A percentile compares a stretch with the other conserved stretches of the same genome.
These are phyloP conservation scores for Guyanaporus albipodus DNA, from an alignment of 768 basidiomycete genomes.

Conservation along the genomic window DNA sequence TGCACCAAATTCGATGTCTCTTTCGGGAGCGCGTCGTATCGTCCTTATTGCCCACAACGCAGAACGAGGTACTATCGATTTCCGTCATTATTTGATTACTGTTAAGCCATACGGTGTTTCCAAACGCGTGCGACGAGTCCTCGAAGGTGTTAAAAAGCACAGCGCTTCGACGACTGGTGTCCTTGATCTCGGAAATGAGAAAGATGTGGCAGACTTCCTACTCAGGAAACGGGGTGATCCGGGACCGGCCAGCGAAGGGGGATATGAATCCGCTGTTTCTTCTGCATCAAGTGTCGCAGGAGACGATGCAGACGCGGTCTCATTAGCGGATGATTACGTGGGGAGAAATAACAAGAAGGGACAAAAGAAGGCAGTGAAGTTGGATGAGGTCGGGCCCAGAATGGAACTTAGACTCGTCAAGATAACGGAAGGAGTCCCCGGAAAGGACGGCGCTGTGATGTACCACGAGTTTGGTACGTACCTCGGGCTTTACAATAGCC, in stretches of 20 bases:
- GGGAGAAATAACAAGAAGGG: conserved; percentile 93
- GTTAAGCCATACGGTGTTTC: conserved; percentile 95
- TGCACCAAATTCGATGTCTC: conserved; percentile 69
- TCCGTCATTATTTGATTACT: conserved; percentile 93
- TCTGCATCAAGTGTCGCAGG: conserved; percentile 79
- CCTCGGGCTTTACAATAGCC: not conserved
- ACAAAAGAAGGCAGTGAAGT: conserved; percentile 81
- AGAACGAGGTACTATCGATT: conserved; percentile 80
- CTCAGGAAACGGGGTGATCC: conserved; percentile 64
- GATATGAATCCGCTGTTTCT: conserved; percentile 80
- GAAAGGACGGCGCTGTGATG: conserved; percentile 88
- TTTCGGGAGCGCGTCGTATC: conserved; percentile 89
- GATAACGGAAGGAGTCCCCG: conserved; percentile 90
- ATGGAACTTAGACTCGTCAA: conserved; percentile 93
- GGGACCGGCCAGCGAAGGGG: conserved; percentile 52
- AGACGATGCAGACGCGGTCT: conserved; percentile 76
- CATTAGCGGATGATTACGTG: conserved; percentile 89
- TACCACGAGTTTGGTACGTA: conserved; percentile 90
- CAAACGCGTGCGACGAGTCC: conserved; percentile 79
- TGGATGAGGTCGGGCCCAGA: conserved; percentile 93
- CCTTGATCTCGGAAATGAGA: conserved; percentile 82
- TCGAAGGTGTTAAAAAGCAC: conserved; percentile 54
- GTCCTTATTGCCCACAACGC: conserved; percentile 91
- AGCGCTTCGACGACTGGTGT: conserved; percentile 35
- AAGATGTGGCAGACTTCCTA: conserved; percentile 94